These are phyloP conservation scores for Chrysoporthe puriensis DNA, from an alignment of 2,329 filamentous ascomycete genomes.

Conservation along the genomic window DNA sequence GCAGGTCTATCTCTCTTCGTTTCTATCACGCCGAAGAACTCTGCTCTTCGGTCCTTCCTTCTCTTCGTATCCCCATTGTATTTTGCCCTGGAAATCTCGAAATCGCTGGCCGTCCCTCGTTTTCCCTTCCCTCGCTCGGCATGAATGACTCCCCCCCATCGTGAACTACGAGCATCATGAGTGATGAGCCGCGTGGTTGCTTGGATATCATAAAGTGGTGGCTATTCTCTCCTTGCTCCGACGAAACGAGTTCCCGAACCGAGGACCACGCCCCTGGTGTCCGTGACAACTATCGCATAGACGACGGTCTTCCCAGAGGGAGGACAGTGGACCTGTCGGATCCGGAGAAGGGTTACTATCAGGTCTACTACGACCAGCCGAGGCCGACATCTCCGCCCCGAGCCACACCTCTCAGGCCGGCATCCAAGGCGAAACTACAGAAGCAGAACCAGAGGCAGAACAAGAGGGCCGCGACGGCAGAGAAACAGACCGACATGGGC, in stretches of 20 bases:
- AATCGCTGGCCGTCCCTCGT: slow-evolving; percentile 35
- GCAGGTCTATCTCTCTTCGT: slow-evolving; percentile 23
- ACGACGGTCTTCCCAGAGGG: slow-evolving; percentile 7
- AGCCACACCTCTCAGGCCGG: slow-evolving; percentile 33
- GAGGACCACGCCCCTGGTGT: slow-evolving; percentile 15
- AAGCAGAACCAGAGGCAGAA: slow-evolving; percentile 32
- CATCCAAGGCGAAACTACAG: slow-evolving; percentile 22
- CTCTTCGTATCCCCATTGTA: slow-evolving; percentile 8
- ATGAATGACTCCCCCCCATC: slow-evolving; percentile 30
- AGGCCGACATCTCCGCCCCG: slow-evolving; percentile 41
- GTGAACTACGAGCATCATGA: slow-evolving; percentile 25
- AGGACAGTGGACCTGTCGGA: slow-evolving; percentile 22
- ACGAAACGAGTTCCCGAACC: slow-evolving; percentile 18
- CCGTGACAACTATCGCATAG: slow-evolving; percentile 10
- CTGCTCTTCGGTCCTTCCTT: slow-evolving; percentile 18
- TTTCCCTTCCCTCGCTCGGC: slow-evolving; percentile 27
- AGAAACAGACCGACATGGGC: slow-evolving; percentile 20
- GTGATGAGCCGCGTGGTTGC: slow-evolving; percentile 47
- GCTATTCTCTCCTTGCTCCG: slow-evolving; percentile 46
- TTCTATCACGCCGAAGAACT: slow-evolving; percentile 19
- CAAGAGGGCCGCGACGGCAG: not conserved
- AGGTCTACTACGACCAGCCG: slow-evolving; percentile 41
- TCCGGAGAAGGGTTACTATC: slow-evolving; percentile 28
- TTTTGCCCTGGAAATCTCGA: slow-evolving; percentile 24
- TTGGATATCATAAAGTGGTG: slow-evolving; percentile 47